Percentiles rank a stretch among this genome's conserved stretches.
phyloP scores from a whole-genome alignment of 2,329 filamentous ascomycete species.

The Botrytis cinerea region DNA sequence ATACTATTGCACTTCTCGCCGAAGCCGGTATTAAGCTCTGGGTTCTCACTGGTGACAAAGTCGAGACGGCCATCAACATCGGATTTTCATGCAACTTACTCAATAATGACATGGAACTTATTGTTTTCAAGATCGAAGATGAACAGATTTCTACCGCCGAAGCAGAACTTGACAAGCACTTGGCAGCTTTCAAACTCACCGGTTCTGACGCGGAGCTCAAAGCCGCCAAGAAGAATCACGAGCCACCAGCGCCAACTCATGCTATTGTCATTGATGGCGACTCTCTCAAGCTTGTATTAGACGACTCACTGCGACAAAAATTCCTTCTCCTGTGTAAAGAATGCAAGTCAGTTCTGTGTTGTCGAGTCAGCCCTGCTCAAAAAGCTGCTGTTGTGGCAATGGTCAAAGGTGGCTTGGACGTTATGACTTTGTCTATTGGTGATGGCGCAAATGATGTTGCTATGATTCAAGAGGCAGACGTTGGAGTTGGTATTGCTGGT shows the following conservation, averaged over 20 bases:
- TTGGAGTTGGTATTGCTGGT: constrained; percentile 94
- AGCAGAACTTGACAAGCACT: constrained; percentile 71
- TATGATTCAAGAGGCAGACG: constrained; percentile 96
- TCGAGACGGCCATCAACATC: constrained; percentile 99
- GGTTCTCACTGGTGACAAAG: constrained; percentile 98
- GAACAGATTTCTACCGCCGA: constrained; percentile 65
- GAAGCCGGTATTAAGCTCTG: constrained; percentile 97
- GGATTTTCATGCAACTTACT: constrained; percentile 98
- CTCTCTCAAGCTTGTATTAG: constrained; percentile 82
- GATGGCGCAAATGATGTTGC: constrained; percentile 95
- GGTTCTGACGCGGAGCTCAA: constrained; percentile 85
- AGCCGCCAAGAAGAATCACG: constrained; percentile 77
- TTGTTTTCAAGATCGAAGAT: constrained; percentile 83
- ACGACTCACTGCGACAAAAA: constrained; percentile 81
- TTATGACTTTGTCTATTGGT: constrained; percentile 92
- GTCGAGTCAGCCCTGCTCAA: constrained; percentile 92
- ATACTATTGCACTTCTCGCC: constrained; percentile 88
- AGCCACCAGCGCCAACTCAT: constrained; percentile 83
- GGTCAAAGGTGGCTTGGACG: constrained; percentile 92
- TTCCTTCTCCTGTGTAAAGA: constrained; percentile 95
- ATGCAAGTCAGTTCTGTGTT: constrained; percentile 95
- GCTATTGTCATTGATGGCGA: constrained; percentile 95
- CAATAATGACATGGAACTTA: constrained; percentile 96
- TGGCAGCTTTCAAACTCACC: constrained; percentile 73
- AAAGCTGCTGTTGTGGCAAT: constrained; percentile 96